Evolutionary conservation across 2,329 filamentous ascomycete species (phyloP), one percentile per base, ranked within the genome.

Genomic region (Xylariaceae sp.): DNA sequence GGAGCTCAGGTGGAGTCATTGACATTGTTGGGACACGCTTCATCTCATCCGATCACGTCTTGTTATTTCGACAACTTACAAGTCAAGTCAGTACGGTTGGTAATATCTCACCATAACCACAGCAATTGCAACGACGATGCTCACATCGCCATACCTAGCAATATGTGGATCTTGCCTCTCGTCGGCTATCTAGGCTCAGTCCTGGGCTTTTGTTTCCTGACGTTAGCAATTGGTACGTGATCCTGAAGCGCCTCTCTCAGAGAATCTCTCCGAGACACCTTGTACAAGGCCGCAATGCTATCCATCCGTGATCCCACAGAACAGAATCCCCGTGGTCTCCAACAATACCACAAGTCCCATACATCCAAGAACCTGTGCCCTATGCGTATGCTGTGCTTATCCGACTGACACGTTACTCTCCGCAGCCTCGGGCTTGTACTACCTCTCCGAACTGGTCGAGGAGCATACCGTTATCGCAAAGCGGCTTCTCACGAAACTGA

Each of bases 381-480:
- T 11, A 7, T 50, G 6, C 34, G 15, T 1, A 50, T 50, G 18
- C 48, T 34, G 42, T 23, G n/a, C 5, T 11, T 44, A 18, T 34
- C 11, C 62, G 56, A 51, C 64, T 70, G 57, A 71, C 59, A 56
- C 45, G 34, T 59, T 42, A 47, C 45, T 57, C 64, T 55, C 51
- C 62, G 52, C 70, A 90, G 94, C 94, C 45, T 97, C 92, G n/a
- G 94, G 94, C 44, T 86, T 99, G 30, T 99, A 99, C 78, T 99
- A 99, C 74, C 88, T 99, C 56, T 97, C 93, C 23, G 94, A 99
- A 75, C 86, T 97, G 11, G 94, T 99, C 62, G 94, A 99, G 77
- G 94, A 99, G 75, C 93, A 99, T 73, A 97, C 93, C 3, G 93
- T 97, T 9, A 76, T 96, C 63, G 89, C 92, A 10, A 96, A 96